Percentiles rank a stretch among this genome's conserved stretches.
Evolutionary conservation across 257 asterid species (phyloP).

Genomic region (Petunia axillaris): DNA sequence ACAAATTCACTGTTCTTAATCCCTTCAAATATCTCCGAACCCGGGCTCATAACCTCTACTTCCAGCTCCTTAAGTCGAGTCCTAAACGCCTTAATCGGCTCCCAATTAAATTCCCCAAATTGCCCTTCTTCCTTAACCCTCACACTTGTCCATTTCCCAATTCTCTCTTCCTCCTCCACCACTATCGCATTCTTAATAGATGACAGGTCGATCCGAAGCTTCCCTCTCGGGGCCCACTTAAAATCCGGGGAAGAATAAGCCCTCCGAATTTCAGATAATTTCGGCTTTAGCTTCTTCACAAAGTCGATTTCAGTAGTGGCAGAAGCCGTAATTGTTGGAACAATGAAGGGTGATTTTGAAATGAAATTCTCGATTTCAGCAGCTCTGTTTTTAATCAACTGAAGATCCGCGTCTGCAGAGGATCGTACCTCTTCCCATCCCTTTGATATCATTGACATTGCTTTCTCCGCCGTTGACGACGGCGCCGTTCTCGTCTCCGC

Average conservation of each 20-base stretch:
- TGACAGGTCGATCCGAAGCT: slow-evolving; percentile 65
- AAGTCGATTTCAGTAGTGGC: slow-evolving; percentile 75
- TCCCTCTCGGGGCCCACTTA: slow-evolving; percentile 62
- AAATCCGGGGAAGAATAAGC: slow-evolving; percentile 89
- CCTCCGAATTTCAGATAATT: slow-evolving; percentile 72
- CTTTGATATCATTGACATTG: slow-evolving; percentile 77
- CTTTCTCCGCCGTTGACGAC: slow-evolving; percentile 41
- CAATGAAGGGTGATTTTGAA: slow-evolving; percentile 51
- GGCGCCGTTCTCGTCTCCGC: slow-evolving; percentile 65
- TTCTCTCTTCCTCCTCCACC: slow-evolving; percentile 61
- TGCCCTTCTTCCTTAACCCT: slow-evolving; percentile 67
- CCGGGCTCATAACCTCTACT: slow-evolving; percentile 72
- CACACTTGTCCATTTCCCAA: slow-evolving; percentile 55
- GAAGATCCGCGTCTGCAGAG: slow-evolving; percentile 95
- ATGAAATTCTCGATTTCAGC: slow-evolving; percentile 74
- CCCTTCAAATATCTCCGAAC: slow-evolving; percentile 71
- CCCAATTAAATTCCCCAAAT: slow-evolving; percentile 77
- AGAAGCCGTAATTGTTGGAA: slow-evolving; percentile 74
- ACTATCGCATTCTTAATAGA: slow-evolving; percentile 79
- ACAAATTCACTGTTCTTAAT: slow-evolving; percentile 89
- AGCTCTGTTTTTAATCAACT: slow-evolving; percentile 78
- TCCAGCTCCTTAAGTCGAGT: slow-evolving; percentile 76
- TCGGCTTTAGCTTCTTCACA: slow-evolving; percentile 84
- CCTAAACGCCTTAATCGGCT: slow-evolving; percentile 65
- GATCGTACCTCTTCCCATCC: slow-evolving; percentile 99